These are phyloP conservation scores for Diaporthe batatas DNA, from an alignment of 2,329 filamentous ascomycete genomes.

Conservation along the genomic window DNA sequence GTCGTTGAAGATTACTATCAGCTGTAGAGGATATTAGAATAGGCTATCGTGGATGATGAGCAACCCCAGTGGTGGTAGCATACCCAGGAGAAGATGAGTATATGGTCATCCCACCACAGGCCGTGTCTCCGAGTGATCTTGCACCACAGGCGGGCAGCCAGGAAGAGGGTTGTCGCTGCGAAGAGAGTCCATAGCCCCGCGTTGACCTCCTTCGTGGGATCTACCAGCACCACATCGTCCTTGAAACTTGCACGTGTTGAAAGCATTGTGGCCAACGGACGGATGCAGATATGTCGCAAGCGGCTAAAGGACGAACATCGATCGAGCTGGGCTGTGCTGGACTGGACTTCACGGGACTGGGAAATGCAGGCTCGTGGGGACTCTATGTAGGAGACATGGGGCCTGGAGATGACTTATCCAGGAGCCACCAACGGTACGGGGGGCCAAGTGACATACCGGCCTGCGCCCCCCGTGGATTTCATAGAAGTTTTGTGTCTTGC, in stretches of 20 bases:
- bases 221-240: conserved; percentile 15
- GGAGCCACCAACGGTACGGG: neutral
- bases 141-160: conserved; percentile 35
- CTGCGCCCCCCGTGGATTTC: conserved; percentile 32
- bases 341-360: neutral
- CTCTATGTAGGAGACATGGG: conserved; percentile 31
- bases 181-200: conserved; percentile 32
- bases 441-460: neutral
- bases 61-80: neutral
- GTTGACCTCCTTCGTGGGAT: conserved; percentile 32
- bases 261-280: conserved; percentile 18
- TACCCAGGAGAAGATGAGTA: conserved; percentile 37
- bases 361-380: conserved; percentile 1
- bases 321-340: neutral
- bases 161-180: conserved; percentile 21
- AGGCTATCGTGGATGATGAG: neutral
- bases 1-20: conserved; percentile 17
- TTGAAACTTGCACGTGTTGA: conserved; percentile 18
- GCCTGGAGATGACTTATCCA: conserved; percentile 27
- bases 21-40: conserved; percentile 14
- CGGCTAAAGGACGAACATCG: conserved; percentile 20
- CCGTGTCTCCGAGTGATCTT: conserved; percentile 35
- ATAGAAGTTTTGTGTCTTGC: conserved; percentile 33
- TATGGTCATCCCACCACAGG: conserved; percentile 37
- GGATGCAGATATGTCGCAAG: neutral